phyloP scores from a whole-genome alignment of 2,329 filamentous ascomycete genomes.

The Fulvia fulva region DNA sequence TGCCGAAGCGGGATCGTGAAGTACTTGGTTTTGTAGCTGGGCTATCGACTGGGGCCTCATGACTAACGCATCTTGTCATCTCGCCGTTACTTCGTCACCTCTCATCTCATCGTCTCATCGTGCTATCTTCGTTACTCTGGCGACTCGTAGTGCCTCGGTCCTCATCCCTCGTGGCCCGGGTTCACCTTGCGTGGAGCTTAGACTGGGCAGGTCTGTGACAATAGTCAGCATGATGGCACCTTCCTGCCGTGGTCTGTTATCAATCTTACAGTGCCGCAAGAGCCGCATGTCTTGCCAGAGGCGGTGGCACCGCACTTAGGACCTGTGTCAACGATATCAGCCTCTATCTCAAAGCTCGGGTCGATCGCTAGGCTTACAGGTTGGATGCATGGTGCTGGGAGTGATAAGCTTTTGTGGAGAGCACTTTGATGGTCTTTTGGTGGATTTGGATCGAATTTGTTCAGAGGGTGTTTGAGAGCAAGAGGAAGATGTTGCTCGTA shows the following conservation, averaged over 20 bases:
- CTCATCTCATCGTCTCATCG: constrained; percentile 10
- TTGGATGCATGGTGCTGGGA: constrained; percentile 18
- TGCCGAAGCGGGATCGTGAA: not conserved
- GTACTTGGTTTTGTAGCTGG: not conserved
- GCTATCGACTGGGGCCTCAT: not conserved
- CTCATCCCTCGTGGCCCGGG: not conserved
- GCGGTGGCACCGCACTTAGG: constrained; percentile 32
- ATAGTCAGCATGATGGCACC: constrained; percentile 3
- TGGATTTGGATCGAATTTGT: not conserved
- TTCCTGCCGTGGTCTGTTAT: not conserved
- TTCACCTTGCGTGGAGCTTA: constrained; percentile 9
- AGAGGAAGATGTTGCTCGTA: not conserved
- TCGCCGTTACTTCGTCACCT: constrained; percentile 5
- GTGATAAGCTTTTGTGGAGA: not conserved
- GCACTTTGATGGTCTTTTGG: not conserved
- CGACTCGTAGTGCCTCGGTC: not conserved
- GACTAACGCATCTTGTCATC: constrained; percentile 1
- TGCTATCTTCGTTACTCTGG: not conserved
- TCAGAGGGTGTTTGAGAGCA: not conserved
- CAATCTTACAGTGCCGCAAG: constrained; percentile 29
- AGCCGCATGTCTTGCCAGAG: constrained; percentile 32
- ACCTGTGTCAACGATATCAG: constrained; percentile 17
- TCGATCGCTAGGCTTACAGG: constrained; percentile 12
- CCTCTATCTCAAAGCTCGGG: not conserved
- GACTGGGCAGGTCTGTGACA: constrained; percentile 27